Base-by-base conservation (phyloP, 306 rosid genomes). In the Begonia masoniana region DNA sequence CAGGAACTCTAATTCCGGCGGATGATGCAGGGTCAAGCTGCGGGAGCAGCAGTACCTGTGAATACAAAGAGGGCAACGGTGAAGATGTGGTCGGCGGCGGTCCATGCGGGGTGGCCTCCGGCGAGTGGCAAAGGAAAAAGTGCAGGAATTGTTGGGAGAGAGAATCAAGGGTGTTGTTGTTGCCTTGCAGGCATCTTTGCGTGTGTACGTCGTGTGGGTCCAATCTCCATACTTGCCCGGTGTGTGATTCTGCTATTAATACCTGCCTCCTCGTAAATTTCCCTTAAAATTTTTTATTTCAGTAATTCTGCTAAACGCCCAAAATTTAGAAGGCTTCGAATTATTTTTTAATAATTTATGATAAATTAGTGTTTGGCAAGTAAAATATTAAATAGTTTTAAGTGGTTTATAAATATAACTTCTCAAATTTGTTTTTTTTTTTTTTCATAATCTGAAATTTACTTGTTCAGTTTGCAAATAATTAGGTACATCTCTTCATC, bases 131-230 rank as follows among this genome's bases (percentile, higher is more conserved):
- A 16, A 41, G 23, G 10, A 70, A 74, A 61, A 52, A 53, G 80
- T 91, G 97, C 55, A 67, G 55, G 73, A 74, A 43, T n/a, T 91
- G 97, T 52, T 69, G 82, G 69, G 75, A 14, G 43, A 51, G 75
- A 5, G 96, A 91, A 52, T 74, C 94, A n/a, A 65, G 60, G 52
- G 97, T 91, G 69, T 45, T 91, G 72, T 55, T 81, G 58, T 51
- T 91, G 57, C 97, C 96, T 61, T 91, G 97, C 67, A 81, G 92
- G 78, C 97, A 91, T 65, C 70, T 91, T 13, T 91, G 97, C 60
- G 69, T 85, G 12, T 91, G 97, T 51, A 67, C 80, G 10, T 46
- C 56, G 62, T 91, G 97, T 71, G 97, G 92, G 82, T 81, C 97
- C 88, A 61, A 66, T 2, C 39, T 75, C 0, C 67, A 66, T n/a